phyloP scores from a whole-genome alignment of 2,329 filamentous ascomycete genomes.

The Venturia nashicola region DNA sequence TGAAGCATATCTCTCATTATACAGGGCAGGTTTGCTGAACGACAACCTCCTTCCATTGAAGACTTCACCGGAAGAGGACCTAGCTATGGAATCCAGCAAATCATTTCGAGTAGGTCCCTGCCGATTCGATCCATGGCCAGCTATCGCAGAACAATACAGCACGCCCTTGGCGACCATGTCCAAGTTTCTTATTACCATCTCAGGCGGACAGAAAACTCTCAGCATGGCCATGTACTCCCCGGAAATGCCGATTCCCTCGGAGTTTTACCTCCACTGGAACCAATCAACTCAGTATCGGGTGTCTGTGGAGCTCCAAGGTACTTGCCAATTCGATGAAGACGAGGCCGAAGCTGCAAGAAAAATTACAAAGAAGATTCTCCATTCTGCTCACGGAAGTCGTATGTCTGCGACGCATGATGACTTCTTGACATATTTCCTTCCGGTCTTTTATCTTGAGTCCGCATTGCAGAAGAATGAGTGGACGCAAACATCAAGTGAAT shows the following conservation, averaged over 20 bases:
- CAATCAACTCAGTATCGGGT: slow-evolving; percentile 14
- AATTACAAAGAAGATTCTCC: neutral
- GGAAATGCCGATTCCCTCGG: slow-evolving; percentile 15
- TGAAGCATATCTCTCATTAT: slow-evolving; percentile 60
- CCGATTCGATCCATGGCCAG: slow-evolving; percentile 5
- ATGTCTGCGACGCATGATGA: neutral
- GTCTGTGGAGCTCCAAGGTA: neutral
- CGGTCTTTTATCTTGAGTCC: neutral
- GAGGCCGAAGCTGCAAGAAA: neutral
- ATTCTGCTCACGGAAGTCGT: neutral
- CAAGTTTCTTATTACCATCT: neutral
- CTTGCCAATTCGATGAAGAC: neutral
- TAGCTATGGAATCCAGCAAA: slow-evolving; percentile 11
- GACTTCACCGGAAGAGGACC: neutral
- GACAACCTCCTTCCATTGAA: slow-evolving; percentile 58
- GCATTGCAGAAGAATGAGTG: neutral
- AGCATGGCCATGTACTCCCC: slow-evolving; percentile 15
- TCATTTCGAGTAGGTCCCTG: neutral
- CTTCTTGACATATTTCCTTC: neutral
- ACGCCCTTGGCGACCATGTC: neutral
- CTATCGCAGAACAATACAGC: neutral
- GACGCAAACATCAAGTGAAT: neutral
- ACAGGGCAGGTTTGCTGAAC: slow-evolving; percentile 60
- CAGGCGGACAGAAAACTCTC: neutral
- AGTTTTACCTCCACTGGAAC: slow-evolving; percentile 21